A percentile compares a stretch with the other conserved stretches of the same genome.
Conservation (phyloP, 1,284 basidiomycete species). For the Cystobasidium slooffiae region DNA sequence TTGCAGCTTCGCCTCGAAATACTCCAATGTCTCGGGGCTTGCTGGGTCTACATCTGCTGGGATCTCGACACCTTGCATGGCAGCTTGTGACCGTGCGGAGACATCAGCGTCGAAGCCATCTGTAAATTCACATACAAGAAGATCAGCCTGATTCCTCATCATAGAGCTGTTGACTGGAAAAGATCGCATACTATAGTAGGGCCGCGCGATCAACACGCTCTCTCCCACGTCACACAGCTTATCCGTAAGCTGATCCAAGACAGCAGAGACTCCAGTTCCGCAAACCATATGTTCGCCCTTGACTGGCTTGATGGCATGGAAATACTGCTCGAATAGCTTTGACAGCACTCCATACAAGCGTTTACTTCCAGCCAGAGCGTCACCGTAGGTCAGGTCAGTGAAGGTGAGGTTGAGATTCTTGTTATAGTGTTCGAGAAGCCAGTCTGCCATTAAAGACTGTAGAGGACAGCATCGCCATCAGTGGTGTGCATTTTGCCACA, state of each 20-base stretch:
- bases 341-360: constrained; percentile 46
- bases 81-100: constrained; percentile 49
- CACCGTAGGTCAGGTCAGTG: constrained; percentile 44
- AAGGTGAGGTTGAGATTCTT: constrained; percentile 44
- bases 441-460: constrained; percentile 50
- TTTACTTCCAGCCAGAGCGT: constrained; percentile 43
- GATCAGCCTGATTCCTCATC: neutral
- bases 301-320: constrained; percentile 48
- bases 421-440: constrained; percentile 53
- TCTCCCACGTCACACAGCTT: constrained; percentile 59
- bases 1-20: constrained; percentile 26
- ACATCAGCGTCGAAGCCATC: constrained; percentile 53
- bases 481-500: neutral
- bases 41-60: constrained; percentile 39
- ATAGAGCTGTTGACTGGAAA: neutral
- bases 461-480: neutral
- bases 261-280: constrained; percentile 50
- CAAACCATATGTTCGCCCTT: constrained; percentile 51
- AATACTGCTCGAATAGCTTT: constrained; percentile 44
- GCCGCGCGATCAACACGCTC: constrained; percentile 56
- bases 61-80: constrained; percentile 54
- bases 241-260: constrained; percentile 58
- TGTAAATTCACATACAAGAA: neutral
- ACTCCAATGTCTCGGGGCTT: constrained; percentile 31
- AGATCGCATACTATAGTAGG: constrained; percentile 51